Percentiles rank a stretch among this genome's conserved stretches.
Evolutionary conservation across 2,329 filamentous ascomycete genomes (phyloP).

Genomic region (Albifimbria verrucaria): DNA sequence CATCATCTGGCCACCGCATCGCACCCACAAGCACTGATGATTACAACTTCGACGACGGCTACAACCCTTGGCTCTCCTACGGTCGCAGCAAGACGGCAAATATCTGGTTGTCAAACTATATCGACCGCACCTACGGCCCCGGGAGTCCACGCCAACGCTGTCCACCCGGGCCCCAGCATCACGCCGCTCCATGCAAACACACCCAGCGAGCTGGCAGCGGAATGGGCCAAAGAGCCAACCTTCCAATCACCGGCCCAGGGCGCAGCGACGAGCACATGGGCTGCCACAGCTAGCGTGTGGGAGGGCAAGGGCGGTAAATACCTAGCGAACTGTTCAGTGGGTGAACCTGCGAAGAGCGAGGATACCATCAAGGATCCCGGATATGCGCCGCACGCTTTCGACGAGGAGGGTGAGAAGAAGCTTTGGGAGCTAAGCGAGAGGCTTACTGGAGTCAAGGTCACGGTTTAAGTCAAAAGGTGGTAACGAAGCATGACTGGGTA

Average conservation of each 20-base stretch:
- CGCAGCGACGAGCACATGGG: conserved; percentile 44
- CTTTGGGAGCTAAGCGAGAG: conserved; percentile 36
- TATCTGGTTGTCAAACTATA: conserved; percentile 43
- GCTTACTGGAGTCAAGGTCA: conserved; percentile 4
- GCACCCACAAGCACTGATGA: conserved; percentile 32
- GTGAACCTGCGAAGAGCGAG: conserved; percentile 6
- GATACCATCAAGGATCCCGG: conserved; percentile 4
- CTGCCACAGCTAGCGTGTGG: conserved; percentile 36
- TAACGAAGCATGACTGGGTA: no score
- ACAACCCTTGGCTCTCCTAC: conserved; percentile 30
- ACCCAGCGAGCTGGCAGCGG: background rate
- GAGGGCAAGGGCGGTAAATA: conserved; percentile 46
- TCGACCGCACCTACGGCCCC: conserved; percentile 41
- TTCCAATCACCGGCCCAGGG: conserved; percentile 31
- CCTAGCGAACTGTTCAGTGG: conserved; percentile 38
- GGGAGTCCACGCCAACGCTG: conserved; percentile 36
- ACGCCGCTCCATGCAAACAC: conserved; percentile 4
- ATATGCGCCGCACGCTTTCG: conserved; percentile 26
- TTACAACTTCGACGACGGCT: conserved; percentile 34
- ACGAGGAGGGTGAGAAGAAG: conserved; percentile 32
- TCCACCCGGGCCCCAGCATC: conserved; percentile 42
- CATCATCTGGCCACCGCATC: conserved; percentile 38
- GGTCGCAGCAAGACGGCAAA: conserved; percentile 44
- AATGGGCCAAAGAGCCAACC: conserved; percentile 2
- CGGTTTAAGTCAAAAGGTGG: no score